These are phyloP conservation scores for Diplodia corticola DNA, from an alignment of 2,329 filamentous ascomycete genomes.

Conservation along the genomic window DNA sequence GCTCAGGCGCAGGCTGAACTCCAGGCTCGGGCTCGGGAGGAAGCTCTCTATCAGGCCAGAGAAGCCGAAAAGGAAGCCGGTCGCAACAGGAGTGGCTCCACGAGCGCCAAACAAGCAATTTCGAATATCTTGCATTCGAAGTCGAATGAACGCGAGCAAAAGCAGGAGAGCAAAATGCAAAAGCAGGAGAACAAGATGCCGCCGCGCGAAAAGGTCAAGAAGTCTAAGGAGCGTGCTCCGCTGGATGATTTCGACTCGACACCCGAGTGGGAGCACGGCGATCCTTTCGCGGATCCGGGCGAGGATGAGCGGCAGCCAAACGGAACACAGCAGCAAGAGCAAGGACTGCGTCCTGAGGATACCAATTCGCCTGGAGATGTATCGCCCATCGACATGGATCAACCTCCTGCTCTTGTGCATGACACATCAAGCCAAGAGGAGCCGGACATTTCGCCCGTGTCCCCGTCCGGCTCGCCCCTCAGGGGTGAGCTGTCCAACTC, in stretches of 20 bases:
- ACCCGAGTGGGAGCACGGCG: constrained; percentile 48
- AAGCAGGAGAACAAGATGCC: constrained; percentile 28
- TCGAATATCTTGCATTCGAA: constrained; percentile 19
- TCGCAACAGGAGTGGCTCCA: constrained; percentile 19
- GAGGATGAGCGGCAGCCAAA: constrained; percentile 35
- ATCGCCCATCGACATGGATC: constrained; percentile 29
- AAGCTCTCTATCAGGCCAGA: not conserved
- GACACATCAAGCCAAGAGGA: constrained; percentile 72
- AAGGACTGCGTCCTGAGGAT: constrained; percentile 18
- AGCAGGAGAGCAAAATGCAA: constrained; percentile 16
- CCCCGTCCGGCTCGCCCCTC: constrained; percentile 31
- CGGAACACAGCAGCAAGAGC: constrained; percentile 14
- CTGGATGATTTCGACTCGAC: constrained; percentile 71
- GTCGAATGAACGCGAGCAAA: constrained; percentile 9
- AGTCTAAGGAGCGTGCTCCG: constrained; percentile 63
- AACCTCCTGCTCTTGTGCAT: constrained; percentile 66
- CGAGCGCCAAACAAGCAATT: constrained; percentile 20
- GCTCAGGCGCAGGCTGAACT: constrained; percentile 2
- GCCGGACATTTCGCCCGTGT: constrained; percentile 30
- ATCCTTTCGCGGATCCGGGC: constrained; percentile 45
- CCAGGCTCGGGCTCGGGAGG: constrained; percentile 3
- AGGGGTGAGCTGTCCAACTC: constrained; percentile 26
- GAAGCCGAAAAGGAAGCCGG: not conserved
- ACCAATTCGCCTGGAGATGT: constrained; percentile 3
- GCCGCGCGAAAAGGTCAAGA: constrained; percentile 59